Conservation (phyloP, 805 yeast species). For the Saccharomyces mikatae region DNA sequence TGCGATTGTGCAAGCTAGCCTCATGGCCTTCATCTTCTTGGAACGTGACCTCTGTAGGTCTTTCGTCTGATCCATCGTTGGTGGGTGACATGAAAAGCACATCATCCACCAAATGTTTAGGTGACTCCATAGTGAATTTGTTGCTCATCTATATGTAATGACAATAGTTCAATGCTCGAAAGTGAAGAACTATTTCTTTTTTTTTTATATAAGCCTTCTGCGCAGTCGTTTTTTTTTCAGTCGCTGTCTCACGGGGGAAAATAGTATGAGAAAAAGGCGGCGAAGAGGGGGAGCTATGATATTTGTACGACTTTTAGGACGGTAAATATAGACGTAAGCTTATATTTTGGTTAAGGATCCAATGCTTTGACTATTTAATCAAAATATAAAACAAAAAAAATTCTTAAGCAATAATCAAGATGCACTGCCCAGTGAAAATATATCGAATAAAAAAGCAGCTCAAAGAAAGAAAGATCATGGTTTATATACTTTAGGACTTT, state of each 20-base stretch:
- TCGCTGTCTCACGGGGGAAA: background rate
- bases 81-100: background rate
- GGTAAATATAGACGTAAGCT: background rate
- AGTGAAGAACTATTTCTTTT: background rate
- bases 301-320: background rate
- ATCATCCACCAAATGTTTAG: background rate
- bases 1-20: background rate
- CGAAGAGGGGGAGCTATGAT: background rate
- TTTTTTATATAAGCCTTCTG: background rate
- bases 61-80: background rate
- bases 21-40: background rate
- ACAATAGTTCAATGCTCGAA: background rate
- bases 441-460: background rate
- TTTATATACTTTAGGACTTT: background rate
- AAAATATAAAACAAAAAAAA: no score
- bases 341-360: background rate
- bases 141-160: background rate
- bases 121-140: background rate
- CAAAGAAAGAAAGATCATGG: background rate
- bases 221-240: background rate
- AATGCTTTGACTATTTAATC: background rate
- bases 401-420: no score
- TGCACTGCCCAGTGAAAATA: background rate
- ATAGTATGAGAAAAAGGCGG: background rate
- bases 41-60: background rate